These are phyloP conservation scores for Skeletonema tropicum DNA, from an alignment of 108 stramenopile species.

Conservation along the genomic window DNA sequence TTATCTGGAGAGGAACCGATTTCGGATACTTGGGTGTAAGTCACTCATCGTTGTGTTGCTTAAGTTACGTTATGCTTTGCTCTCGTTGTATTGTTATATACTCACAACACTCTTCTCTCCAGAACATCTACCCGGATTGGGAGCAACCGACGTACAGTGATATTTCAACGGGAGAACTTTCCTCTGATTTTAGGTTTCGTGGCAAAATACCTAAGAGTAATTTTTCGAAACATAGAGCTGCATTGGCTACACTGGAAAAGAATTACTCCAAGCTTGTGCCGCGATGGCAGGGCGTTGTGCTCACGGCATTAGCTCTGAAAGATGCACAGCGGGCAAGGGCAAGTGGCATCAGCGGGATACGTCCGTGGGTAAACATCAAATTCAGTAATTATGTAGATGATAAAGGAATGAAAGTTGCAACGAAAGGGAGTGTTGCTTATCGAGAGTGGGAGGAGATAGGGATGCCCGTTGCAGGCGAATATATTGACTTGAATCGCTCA, in stretches of 20 bases:
- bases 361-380: constrained; percentile 7
- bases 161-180: background rate
- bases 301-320: constrained; percentile 18
- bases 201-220: background rate
- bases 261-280: constrained; percentile 20
- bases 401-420: background rate
- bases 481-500: background rate
- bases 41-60: background rate
- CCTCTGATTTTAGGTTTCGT: background rate
- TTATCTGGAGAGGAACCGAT: constrained; percentile 6
- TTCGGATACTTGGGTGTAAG: constrained; percentile 1
- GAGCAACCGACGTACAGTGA: background rate
- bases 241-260: background rate
- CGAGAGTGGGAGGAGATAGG: constrained; percentile 7
- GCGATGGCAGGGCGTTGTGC: constrained; percentile 35
- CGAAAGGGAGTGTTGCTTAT: background rate
- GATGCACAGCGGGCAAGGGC: background rate
- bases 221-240: background rate
- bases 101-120: background rate
- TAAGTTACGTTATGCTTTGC: background rate
- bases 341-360: background rate
- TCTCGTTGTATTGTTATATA: background rate
- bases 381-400: background rate
- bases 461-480: background rate
- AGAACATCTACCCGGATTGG: background rate